Evolutionary conservation across 768 basidiomycete genomes (phyloP), one percentile per base, ranked within the genome.

Genomic region (Lentinula raphanica): DNA sequence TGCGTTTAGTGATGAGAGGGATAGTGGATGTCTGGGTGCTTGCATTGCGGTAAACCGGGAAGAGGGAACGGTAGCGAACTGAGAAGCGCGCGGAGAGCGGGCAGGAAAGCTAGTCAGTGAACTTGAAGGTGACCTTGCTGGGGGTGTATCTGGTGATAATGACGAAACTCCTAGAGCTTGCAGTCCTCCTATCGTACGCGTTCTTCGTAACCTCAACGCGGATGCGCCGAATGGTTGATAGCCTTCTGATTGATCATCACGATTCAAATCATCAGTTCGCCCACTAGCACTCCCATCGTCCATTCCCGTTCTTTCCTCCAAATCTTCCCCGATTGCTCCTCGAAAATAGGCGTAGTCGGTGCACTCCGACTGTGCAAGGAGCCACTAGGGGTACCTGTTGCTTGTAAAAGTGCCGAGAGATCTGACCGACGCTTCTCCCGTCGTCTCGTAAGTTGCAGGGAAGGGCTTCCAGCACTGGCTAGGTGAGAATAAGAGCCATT

Each of bases 21-120:
- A 89, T 1, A 90, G 71, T 0, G 87, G 86, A 66, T 90, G 87
- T 9, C 87, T 79, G 9, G 82, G 72, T 2, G 76, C 67, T 54
- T 85, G 83, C 54, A 87, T 73, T 5, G 76, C 73, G 5, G 88
- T 90, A 54, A 88, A 86, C 32, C 80, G 82, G 11, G 89, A 85
- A 31, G 79, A 71, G 5, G 76, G 66, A 25, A 73, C 64, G 5
- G 75, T 72, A 11, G 73, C 68, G 0, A 70, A 67, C 3, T 67
- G 64, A 2, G 68, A 67, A 40, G 68, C 67, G 32, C 62, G 66
- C 56, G 62, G 71, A 61, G 72, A 72, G 54, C 62, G 60, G n/a
- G 60, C 63, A 32, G 64, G 62, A 35, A 49, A 62, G 6, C 67
- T 15, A 9, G 36, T 42, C 15, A 39, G 27, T 15, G 51, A 53